Evolutionary conservation across 2,329 filamentous ascomycete genomes (phyloP).

Genomic region (Fusarium domesticum): DNA sequence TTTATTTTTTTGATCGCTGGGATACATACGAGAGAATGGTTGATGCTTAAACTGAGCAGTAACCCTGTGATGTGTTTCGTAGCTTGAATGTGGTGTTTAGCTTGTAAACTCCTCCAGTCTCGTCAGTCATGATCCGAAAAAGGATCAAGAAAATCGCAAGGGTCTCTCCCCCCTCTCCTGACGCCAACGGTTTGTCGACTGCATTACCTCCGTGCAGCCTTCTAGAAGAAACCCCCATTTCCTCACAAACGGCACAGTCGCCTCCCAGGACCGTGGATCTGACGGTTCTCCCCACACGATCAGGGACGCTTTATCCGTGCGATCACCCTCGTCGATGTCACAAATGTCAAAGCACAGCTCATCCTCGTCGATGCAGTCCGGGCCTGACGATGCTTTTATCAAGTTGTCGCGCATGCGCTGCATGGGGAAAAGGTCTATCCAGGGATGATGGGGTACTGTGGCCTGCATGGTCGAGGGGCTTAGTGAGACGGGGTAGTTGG

Average conservation of each 20-base stretch:
- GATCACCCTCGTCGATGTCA: slow-evolving; percentile 2
- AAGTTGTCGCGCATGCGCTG: slow-evolving; percentile 9
- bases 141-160: not conserved
- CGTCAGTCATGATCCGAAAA: no score
- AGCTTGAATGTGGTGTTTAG: no score
- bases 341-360: slow-evolving; percentile 7
- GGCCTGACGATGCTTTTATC: not conserved
- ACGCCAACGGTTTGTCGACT: slow-evolving; percentile 37
- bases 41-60: no score
- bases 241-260: slow-evolving; percentile 41
- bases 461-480: slow-evolving; percentile 2
- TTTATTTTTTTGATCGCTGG: no score
- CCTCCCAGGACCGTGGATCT: slow-evolving; percentile 46
- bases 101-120: no score
- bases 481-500: slow-evolving; percentile 1
- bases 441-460: slow-evolving; percentile 6
- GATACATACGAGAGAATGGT: no score
- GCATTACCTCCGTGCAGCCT: slow-evolving; percentile 37
- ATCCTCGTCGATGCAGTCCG: slow-evolving; percentile 3
- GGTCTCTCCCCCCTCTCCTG: slow-evolving; percentile 5
- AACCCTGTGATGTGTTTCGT: no score
- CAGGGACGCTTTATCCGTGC: slow-evolving; percentile 22
- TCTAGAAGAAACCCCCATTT: slow-evolving; percentile 42
- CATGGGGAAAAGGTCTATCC: slow-evolving; percentile 10
- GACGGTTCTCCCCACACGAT: slow-evolving; percentile 50